Evolutionary conservation across 345 rosid species (phyloP).

Genomic region (Syzygium oleosum): DNA sequence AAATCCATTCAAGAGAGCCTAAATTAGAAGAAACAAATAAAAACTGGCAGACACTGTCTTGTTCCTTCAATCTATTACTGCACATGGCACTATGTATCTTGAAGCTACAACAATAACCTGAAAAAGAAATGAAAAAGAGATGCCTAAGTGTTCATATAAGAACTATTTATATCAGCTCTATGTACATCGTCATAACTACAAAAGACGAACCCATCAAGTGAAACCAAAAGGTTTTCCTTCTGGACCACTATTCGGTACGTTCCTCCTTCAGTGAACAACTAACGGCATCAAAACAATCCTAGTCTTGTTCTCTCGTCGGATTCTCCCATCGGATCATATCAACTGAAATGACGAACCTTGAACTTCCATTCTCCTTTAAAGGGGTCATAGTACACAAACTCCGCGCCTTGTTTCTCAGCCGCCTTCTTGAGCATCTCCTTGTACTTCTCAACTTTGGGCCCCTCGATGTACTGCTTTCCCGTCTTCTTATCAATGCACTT

Average conservation of each 20-base stretch:
- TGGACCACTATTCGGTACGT: neutral
- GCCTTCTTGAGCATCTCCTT: conserved; percentile 76
- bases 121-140: neutral
- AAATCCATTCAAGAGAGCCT: neutral
- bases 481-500: conserved; percentile 80
- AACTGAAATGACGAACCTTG: conserved; percentile 67
- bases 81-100: neutral
- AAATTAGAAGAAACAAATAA: neutral
- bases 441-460: conserved; percentile 51
- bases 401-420: conserved; percentile 82
- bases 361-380: conserved; percentile 83
- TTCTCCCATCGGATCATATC: neutral
- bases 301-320: neutral
- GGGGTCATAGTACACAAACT: conserved; percentile 72
- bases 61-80: neutral
- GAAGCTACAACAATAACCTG: neutral
- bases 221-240: neutral
- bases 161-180: neutral
- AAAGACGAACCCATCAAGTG: neutral
- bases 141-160: neutral
- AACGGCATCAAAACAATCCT: neutral
- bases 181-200: neutral
- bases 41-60: neutral
- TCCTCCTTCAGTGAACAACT: neutral
- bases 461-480: conserved; percentile 58